Conservation (phyloP, 768 basidiomycete genomes). For the Pisolithus tinctorius region DNA sequence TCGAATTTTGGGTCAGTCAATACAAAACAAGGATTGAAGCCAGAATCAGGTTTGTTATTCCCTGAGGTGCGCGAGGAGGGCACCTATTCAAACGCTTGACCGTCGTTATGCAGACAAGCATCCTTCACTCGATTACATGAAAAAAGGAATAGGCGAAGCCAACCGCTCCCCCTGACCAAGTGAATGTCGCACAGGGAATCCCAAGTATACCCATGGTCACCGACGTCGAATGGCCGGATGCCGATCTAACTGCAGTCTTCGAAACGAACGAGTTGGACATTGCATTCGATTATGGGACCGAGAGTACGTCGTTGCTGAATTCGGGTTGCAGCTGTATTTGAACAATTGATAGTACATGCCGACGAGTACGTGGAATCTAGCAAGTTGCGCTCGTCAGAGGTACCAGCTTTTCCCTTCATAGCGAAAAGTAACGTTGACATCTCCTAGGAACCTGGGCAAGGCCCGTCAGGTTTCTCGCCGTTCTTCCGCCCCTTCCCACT, state of each 20-base stretch:
- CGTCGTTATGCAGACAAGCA: conserved; percentile 27
- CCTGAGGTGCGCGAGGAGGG: conserved; percentile 1
- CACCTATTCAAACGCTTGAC: neutral
- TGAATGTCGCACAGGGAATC: neutral
- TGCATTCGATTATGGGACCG: conserved; percentile 19
- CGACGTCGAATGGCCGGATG: conserved; percentile 13
- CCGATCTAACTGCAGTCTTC: conserved; percentile 6
- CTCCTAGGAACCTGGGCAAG: conserved; percentile 78
- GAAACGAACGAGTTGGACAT: conserved; percentile 13
- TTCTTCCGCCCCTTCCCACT: conserved; percentile 42
- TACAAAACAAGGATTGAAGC: conserved; percentile 67
- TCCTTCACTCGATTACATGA: conserved; percentile 45
- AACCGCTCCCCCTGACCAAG: neutral
- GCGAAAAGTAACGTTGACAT: conserved; percentile 7
- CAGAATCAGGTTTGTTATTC: conserved; percentile 30
- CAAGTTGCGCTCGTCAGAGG: conserved; percentile 55
- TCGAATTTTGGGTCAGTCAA: conserved; percentile 69
- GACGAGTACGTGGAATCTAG: conserved; percentile 11
- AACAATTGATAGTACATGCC: neutral
- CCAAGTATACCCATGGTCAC: conserved; percentile 1
- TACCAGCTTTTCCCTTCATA: neutral
- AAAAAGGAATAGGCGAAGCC: conserved; percentile 17
- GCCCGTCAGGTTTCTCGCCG: conserved; percentile 62
- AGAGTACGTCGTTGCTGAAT: conserved; percentile 11
- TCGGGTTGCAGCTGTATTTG: neutral